These are phyloP conservation scores for Alternaria tenuissima DNA, from an alignment of 2,329 filamentous ascomycete species.

Conservation along the genomic window DNA sequence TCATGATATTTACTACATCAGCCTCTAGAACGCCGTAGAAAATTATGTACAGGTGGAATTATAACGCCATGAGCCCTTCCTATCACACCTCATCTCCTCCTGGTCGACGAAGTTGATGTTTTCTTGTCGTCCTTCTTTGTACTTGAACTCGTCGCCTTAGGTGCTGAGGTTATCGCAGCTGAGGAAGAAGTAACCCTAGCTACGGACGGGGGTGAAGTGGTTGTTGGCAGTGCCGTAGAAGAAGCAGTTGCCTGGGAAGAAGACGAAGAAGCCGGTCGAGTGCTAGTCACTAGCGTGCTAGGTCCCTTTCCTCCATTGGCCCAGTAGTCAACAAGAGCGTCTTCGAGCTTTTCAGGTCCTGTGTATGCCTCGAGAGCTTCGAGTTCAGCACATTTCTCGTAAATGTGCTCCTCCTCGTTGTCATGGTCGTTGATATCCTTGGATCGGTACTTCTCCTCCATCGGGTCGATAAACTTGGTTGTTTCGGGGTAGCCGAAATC, in stretches of 20 bases:
- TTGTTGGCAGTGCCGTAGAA: neutral
- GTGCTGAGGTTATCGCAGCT: slow-evolving; percentile 2
- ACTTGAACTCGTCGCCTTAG: slow-evolving; percentile 10
- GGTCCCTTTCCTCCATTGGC: slow-evolving; percentile 23
- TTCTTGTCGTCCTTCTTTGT: slow-evolving; percentile 15
- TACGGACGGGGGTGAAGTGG: neutral
- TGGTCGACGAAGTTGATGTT: slow-evolving; percentile 8
- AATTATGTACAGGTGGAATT: neutral
- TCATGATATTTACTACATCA: neutral
- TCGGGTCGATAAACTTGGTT: slow-evolving; percentile 45
- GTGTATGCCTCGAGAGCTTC: slow-evolving; percentile 42
- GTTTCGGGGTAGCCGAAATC: slow-evolving; percentile 46
- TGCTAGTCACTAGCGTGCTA: slow-evolving; percentile 27
- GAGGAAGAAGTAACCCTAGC: neutral
- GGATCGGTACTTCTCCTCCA: slow-evolving; percentile 41
- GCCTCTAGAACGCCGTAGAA: neutral
- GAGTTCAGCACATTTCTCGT: slow-evolving; percentile 35
- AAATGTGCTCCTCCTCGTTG: slow-evolving; percentile 31
- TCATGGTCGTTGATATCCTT: slow-evolving; percentile 33
- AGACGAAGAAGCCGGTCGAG: neutral
- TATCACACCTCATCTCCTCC: neutral
- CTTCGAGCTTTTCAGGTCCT: slow-evolving; percentile 33
- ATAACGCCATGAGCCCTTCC: neutral
- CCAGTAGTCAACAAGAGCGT: slow-evolving; percentile 41
- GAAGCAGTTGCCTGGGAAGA: neutral